Evolutionary conservation across 2,329 filamentous ascomycete species (phyloP).

Genomic region (Decorospora gaudefroyi): DNA sequence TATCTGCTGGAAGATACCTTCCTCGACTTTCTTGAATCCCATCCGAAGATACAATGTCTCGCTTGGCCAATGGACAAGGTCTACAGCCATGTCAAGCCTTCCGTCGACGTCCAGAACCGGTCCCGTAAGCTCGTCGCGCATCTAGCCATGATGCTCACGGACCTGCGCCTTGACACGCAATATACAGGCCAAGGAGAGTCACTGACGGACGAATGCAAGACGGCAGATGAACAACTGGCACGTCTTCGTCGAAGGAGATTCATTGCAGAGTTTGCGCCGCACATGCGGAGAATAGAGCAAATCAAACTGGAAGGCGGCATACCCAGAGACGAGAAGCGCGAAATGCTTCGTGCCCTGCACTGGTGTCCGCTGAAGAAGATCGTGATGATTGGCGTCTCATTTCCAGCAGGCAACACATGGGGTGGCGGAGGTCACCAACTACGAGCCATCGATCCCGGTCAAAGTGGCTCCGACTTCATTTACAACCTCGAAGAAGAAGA

Average conservation of each 20-base stretch:
- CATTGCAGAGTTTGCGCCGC: slow-evolving; percentile 51
- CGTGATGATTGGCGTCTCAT: slow-evolving; percentile 53
- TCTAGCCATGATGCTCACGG: slow-evolving; percentile 47
- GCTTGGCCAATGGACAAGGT: slow-evolving; percentile 55
- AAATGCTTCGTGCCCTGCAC: slow-evolving; percentile 51
- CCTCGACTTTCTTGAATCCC: slow-evolving; percentile 52
- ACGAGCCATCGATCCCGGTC: slow-evolving; percentile 33
- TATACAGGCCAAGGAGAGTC: slow-evolving; percentile 37
- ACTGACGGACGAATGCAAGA: slow-evolving; percentile 34
- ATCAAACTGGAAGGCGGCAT: slow-evolving; percentile 56
- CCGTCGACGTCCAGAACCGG: slow-evolving; percentile 30
- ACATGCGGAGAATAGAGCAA: slow-evolving; percentile 49
- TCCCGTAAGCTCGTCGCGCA: slow-evolving; percentile 45
- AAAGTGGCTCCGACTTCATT: slow-evolving; percentile 19
- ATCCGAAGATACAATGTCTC: slow-evolving; percentile 51
- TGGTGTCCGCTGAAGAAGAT: slow-evolving; percentile 51
- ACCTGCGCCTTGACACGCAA: slow-evolving; percentile 51
- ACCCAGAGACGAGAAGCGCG: slow-evolving; percentile 54
- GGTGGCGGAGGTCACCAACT: slow-evolving; percentile 45
- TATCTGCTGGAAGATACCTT: slow-evolving; percentile 48
- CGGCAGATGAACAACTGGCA: slow-evolving; percentile 22
- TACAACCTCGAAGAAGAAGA: slow-evolving; percentile 41
- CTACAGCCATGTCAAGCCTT: slow-evolving; percentile 42
- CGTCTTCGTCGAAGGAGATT: slow-evolving; percentile 44
- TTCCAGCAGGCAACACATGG: slow-evolving; percentile 54